These are phyloP conservation scores for Taphrina wiesneri DNA, from an alignment of 1,139 yeast species.

Conservation along the genomic window DNA sequence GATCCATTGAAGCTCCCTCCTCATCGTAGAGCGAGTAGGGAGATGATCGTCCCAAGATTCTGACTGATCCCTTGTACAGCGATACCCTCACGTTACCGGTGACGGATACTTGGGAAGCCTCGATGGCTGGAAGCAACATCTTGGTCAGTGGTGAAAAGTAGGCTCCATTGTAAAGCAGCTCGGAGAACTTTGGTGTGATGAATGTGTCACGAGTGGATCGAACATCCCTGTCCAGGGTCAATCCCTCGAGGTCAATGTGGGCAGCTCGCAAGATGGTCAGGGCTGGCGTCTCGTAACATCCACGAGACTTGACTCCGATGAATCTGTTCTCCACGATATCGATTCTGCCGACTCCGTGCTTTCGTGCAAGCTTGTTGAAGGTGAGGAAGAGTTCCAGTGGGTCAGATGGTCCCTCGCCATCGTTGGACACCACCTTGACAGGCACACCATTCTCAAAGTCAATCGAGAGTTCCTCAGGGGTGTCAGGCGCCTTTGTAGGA, in stretches of 20 bases:
- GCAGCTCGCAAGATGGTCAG: constrained; percentile 89
- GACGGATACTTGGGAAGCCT: constrained; percentile 90
- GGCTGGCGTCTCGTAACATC: constrained; percentile 99
- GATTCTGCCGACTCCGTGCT: constrained; percentile 98
- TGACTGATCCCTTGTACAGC: constrained; percentile 85
- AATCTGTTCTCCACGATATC: constrained; percentile 99
- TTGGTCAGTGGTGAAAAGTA: constrained; percentile 98
- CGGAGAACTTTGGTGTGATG: constrained; percentile 89
- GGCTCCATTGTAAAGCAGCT: constrained; percentile 91
- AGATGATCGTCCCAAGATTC: constrained; percentile 88
- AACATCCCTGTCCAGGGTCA: constrained; percentile 95
- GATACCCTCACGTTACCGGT: constrained; percentile 94
- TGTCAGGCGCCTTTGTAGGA: constrained; percentile 90
- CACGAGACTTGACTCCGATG: constrained; percentile 97
- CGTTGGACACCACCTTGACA: constrained; percentile 65
- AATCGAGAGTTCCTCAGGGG: constrained; percentile 84
- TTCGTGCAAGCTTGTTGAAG: constrained; percentile 93
- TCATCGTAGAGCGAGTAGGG: constrained; percentile 97
- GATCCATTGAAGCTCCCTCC: constrained; percentile 98
- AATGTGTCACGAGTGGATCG: constrained; percentile 95
- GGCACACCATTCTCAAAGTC: constrained; percentile 87
- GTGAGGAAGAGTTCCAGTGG: constrained; percentile 90
- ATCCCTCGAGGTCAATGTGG: constrained; percentile 94
- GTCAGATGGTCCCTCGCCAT: constrained; percentile 65
- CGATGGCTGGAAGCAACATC: constrained; percentile 87